Base-by-base conservation (phyloP, 768 basidiomycete genomes). In the Trametes maxima region DNA sequence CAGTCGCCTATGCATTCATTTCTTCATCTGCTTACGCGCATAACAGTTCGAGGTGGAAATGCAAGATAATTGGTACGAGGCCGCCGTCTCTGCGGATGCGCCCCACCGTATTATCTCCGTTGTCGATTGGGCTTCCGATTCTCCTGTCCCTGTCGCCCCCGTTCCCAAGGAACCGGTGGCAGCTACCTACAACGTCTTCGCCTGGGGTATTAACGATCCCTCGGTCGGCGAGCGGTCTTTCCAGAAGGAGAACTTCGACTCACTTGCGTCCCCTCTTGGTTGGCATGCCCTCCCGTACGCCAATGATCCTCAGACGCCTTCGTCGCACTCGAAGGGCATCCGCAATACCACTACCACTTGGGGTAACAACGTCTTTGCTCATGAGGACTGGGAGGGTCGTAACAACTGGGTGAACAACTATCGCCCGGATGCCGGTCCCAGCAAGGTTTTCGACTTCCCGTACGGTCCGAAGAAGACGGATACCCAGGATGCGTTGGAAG, bases 41-140 rank as follows among this genome's bases (percentile, higher is more conserved):
- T 42, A 8, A 3, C 44, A 89, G 86, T 90, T 95, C 68, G 93
- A 95, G 71, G 89, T 96, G 46, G 90, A 94, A 80, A 93, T 96
- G 90, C 71, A 87, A 70, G 88, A 97, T 76, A 98, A 95, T 75
- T 96, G 93, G 93, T 98, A 98, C 68, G 94, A 98, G 74, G 85
- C 94, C 3, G 82, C 92, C 21, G 88, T 99, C 43, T 87, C 90
- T 12, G 86, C 85, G 1, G 72, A 76, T 28, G 73, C 81, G n/a
- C 90, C 93, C 24, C 88, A 94, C 70, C 82, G 86, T 62, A 87
- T 95, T 66, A 77, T 98, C 68, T 87, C 89, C 25, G 93, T 95
- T 39, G 92, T 96, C 63, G 96, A 98, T 72, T 98, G 95, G 95
- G 94, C 89, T 0, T 88, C 90, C 19, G 94, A 95, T 71, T 83